These are phyloP conservation scores for Wickerhamiella bombiphila DNA, from an alignment of 805 yeast species.

Conservation along the genomic window DNA sequence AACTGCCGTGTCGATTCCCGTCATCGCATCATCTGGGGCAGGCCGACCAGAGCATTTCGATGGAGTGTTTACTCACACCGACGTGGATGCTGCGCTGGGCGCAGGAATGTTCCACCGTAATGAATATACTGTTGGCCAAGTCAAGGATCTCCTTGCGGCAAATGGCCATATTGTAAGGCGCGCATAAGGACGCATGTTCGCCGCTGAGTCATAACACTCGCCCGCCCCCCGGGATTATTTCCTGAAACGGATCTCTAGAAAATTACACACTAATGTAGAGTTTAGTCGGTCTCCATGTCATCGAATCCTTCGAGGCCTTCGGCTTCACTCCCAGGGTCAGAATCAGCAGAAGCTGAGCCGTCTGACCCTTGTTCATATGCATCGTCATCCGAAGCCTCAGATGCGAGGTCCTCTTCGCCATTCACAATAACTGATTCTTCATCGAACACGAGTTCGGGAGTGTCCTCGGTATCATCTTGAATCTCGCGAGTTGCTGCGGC, in stretches of 20 bases:
- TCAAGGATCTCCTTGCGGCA: slow-evolving; percentile 49
- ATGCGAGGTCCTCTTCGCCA: slow-evolving; percentile 33
- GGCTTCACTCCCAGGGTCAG: slow-evolving; percentile 19
- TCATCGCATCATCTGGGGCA: slow-evolving; percentile 96
- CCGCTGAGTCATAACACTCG: background rate
- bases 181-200: slow-evolving; percentile 1
- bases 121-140: slow-evolving; percentile 76
- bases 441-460: slow-evolving; percentile 26
- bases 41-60: slow-evolving; percentile 84
- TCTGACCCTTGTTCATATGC: slow-evolving; percentile 23
- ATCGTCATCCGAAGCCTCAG: slow-evolving; percentile 22
- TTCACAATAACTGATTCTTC: slow-evolving; percentile 30
- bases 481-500: slow-evolving; percentile 23
- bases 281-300: background rate
- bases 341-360: slow-evolving; percentile 24
- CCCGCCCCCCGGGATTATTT: background rate
- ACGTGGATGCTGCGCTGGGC: slow-evolving; percentile 92
- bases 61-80: slow-evolving; percentile 69
- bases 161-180: slow-evolving; percentile 46
- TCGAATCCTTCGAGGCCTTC: slow-evolving; percentile 12
- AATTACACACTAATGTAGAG: background rate
- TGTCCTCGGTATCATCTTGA: slow-evolving; percentile 25
- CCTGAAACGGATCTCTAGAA: no score
- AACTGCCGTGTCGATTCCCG: slow-evolving; percentile 67
- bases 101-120: slow-evolving; percentile 98